phyloP scores from a whole-genome alignment of 1,139 yeast genomes.

The Yamadazyma songkhlaensis region DNA sequence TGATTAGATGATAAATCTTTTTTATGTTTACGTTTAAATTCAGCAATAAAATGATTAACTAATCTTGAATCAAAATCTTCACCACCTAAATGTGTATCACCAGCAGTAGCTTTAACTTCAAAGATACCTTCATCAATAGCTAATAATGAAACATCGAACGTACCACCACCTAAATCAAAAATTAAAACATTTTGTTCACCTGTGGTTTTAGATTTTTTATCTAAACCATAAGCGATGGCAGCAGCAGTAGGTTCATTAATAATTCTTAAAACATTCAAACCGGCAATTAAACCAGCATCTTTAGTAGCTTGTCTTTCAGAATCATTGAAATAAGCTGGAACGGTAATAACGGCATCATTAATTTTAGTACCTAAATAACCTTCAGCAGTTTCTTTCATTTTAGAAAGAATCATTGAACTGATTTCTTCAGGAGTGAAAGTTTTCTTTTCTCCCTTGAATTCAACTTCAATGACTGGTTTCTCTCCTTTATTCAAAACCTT shows the following conservation, averaged over 20 bases:
- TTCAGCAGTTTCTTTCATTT: constrained; percentile 69
- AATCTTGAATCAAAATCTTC: constrained; percentile 50
- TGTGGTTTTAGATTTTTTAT: constrained; percentile 65
- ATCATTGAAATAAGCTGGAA: constrained; percentile 58
- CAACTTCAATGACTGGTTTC: constrained; percentile 61
- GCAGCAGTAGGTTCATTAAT: constrained; percentile 62
- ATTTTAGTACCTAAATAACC: constrained; percentile 54
- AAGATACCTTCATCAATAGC: constrained; percentile 94
- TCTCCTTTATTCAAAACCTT: constrained; percentile 54
- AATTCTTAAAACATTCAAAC: constrained; percentile 54
- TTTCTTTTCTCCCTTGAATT: constrained; percentile 63
- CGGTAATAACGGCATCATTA: constrained; percentile 73
- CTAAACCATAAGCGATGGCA: constrained; percentile 61
- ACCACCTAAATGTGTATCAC: constrained; percentile 99
- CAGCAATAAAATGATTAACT: constrained; percentile 32
- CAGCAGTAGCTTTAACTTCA: constrained; percentile 96
- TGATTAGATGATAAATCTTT: constrained; percentile 35
- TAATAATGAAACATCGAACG: constrained; percentile 91
- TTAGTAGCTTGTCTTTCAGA: constrained; percentile 62
- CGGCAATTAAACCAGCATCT: constrained; percentile 60
- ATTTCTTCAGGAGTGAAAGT: constrained; percentile 65
- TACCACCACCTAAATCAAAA: constrained; percentile 98
- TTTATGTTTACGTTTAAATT: constrained; percentile 37
- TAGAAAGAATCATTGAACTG: constrained; percentile 59
- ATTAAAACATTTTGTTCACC: constrained; percentile 75